Evolutionary conservation across 106 monocot genomes (phyloP).

Genomic region (Agapanthus africanus): DNA sequence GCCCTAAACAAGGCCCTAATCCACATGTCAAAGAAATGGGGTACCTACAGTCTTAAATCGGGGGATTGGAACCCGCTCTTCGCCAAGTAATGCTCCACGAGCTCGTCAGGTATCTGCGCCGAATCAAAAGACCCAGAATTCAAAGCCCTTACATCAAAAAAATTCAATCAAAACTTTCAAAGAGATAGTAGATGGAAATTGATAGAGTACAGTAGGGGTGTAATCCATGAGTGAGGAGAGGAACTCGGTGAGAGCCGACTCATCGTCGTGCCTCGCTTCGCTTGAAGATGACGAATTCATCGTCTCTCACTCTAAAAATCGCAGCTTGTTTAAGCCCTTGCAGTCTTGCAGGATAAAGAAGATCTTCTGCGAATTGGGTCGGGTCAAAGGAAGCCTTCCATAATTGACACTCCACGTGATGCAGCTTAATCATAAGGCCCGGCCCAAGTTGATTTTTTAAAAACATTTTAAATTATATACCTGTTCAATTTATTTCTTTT

Average conservation of each 20-base stretch:
- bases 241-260: conserved; percentile 81
- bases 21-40: neutral
- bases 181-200: neutral
- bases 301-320: too few relatives aligned
- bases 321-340: too few relatives aligned
- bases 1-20: too few relatives aligned
- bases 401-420: too few relatives aligned
- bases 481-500: too few relatives aligned
- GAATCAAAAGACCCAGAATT: neutral
- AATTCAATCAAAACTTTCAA: neutral
- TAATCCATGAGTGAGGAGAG: conserved; percentile 96
- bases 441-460: too few relatives aligned
- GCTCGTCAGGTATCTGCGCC: conserved; percentile 80
- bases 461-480: too few relatives aligned
- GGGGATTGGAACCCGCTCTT: conserved; percentile 92
- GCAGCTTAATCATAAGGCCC: too few relatives aligned
- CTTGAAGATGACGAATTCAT: conserved; percentile 28
- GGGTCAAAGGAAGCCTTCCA: too few relatives aligned
- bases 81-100: conserved; percentile 90
- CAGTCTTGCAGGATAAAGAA: too few relatives aligned
- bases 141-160: too few relatives aligned
- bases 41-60: conserved; percentile 74
- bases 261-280: conserved; percentile 77
- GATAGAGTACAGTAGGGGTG: conserved; percentile 62
- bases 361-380: too few relatives aligned